Evolutionary conservation across 305 asterid genomes (phyloP), one percentile per base, ranked within the genome.

Genomic region (Solanum chacoense): DNA sequence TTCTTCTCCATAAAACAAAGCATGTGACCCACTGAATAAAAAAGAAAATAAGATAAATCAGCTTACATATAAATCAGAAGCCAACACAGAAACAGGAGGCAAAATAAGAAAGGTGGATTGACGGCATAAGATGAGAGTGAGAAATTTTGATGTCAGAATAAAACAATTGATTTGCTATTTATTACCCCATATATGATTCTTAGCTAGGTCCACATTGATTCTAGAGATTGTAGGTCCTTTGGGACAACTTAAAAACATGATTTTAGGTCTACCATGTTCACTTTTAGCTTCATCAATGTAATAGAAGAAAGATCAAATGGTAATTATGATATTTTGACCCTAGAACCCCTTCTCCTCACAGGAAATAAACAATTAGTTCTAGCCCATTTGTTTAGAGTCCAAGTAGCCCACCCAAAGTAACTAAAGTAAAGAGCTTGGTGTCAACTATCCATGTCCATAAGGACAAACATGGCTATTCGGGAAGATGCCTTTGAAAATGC

Each of bases 1-100:
- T 94, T 88, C 93, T 93, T 92, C 95, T 94, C 97, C 97, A 95
- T 55, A 91, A 91, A 88, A 93, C 93, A 88, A 94, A 91, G 87
- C 95, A 94, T 32, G 90, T 29, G 40, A 94, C 77, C 97, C 94
- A 93, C 98, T 95, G 94, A 63, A 91, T 69, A 91, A 88, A 59
- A 71, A 91, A 88, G 92, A 83, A 81, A 18, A 90, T 72, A 85
- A 71, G 10, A 87, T 89, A 85, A 93, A 92, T 76, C 87, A 88
- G 45, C 88, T 79, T 22, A 11, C 3, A 2, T 83, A 50, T 83
- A 83, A 31, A 22, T 31, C 73, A 84, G 5, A 84, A 31, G 26
- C 31, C 73, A 16, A 22, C 36, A 55, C 8, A 84, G 74, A 31
- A 55, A 31, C 45, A 40, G 85, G 36, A 24, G 36, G 37, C 36